These are phyloP conservation scores for Trichosanthes cucumerina DNA, from an alignment of 306 rosid genomes.

Conservation along the genomic window DNA sequence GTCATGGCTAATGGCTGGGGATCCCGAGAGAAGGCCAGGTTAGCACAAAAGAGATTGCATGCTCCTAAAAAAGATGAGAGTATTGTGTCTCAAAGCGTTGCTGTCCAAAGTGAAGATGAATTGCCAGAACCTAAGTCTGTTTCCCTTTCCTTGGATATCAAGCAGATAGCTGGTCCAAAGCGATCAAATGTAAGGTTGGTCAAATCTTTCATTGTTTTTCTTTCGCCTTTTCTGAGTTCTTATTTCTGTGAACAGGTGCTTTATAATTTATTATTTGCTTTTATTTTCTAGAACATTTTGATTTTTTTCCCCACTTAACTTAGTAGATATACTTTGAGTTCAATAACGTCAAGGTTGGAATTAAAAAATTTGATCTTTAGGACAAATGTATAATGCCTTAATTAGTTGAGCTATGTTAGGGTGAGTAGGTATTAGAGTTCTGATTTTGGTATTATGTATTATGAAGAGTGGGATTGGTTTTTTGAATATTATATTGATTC, in stretches of 20 bases:
- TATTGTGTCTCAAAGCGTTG: slow-evolving; percentile 20
- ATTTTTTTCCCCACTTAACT: not conserved
- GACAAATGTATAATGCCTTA: not conserved
- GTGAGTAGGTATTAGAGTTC: not conserved
- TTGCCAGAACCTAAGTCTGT: slow-evolving; percentile 43
- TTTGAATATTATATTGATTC: not conserved
- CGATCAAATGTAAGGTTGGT: slow-evolving; percentile 65
- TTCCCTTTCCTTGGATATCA: slow-evolving; percentile 42
- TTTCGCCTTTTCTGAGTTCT: not conserved
- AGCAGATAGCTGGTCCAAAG: slow-evolving; percentile 45
- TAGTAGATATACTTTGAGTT: not conserved
- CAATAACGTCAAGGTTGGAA: not conserved
- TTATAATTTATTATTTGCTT: not conserved
- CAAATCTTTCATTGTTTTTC: not conserved
- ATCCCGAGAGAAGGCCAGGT: slow-evolving; percentile 69
- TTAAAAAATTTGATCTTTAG: not conserved
- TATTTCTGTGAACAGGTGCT: not conserved
- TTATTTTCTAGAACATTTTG: not conserved
- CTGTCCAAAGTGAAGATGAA: slow-evolving; percentile 73
- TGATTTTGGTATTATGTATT: not conserved
- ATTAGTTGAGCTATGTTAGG: not conserved
- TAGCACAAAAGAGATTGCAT: slow-evolving; percentile 49
- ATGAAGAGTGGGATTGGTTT: not conserved
- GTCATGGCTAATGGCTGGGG: slow-evolving; percentile 96
- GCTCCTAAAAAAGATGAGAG: slow-evolving; percentile 58